A percentile compares a stretch with the other conserved stretches of the same genome.
Conservation (phyloP, 2,329 filamentous ascomycete species). For the Xylariaceae sp. region DNA sequence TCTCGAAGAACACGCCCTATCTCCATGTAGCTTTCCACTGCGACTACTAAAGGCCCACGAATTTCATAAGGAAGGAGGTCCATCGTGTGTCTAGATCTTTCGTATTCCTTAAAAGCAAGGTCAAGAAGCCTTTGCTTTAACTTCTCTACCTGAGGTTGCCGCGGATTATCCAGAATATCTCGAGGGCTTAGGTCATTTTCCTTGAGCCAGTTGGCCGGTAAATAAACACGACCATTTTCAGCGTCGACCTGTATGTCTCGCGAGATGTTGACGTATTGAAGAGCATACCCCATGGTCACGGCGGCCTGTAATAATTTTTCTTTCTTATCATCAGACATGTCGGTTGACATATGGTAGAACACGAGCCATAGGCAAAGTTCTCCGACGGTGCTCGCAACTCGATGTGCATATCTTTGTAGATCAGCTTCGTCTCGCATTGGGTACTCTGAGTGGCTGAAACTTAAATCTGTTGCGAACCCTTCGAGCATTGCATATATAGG, state of each 20-base stretch:
- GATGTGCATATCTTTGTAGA: conserved; percentile 59
- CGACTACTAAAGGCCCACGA: conserved; percentile 61
- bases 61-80: conserved; percentile 57
- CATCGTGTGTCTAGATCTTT: conserved; percentile 52
- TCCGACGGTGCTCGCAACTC: conserved; percentile 70
- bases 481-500: conserved; percentile 62
- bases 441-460: conserved; percentile 43
- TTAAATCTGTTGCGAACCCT: conserved; percentile 66
- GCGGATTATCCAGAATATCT: conserved; percentile 50
- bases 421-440: conserved; percentile 58
- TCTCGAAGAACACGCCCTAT: conserved; percentile 61
- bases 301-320: conserved; percentile 52
- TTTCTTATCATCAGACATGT: conserved; percentile 29
- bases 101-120: conserved; percentile 59
- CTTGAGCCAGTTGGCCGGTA: conserved; percentile 61
- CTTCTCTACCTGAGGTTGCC: conserved; percentile 41
- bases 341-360: conserved; percentile 49
- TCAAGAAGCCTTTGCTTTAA: conserved; percentile 54
- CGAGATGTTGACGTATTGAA: conserved; percentile 76
- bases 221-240: conserved; percentile 61
- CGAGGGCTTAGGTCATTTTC: conserved; percentile 51
- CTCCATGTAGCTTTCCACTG: conserved; percentile 73
- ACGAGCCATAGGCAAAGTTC: conserved; percentile 65
- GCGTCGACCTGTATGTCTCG: conserved; percentile 69
- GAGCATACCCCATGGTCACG: conserved; percentile 63